These are phyloP conservation scores for Pseudogymnoascus sp. DNA, from an alignment of 2,329 filamentous ascomycete genomes.

Conservation along the genomic window DNA sequence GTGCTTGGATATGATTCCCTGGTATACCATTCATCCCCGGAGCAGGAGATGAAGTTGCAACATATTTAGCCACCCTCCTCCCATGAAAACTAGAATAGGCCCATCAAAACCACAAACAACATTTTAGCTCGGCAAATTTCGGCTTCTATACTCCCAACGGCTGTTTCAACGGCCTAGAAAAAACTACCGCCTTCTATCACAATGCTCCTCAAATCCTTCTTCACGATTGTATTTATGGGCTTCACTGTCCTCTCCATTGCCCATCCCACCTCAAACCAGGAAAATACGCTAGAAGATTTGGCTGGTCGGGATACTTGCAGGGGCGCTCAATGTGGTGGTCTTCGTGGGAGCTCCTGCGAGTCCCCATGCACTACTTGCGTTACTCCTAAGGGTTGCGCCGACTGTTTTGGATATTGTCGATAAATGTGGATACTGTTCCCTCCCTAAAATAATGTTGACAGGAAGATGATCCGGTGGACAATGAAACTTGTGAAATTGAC, in stretches of 20 bases:
- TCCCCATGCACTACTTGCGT: neutral
- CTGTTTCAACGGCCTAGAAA: neutral
- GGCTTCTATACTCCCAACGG: neutral
- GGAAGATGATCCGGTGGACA: neutral
- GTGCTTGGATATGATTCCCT: neutral
- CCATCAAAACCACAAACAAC: neutral
- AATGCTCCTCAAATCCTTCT: neutral
- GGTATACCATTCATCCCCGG: neutral
- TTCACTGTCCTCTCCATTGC: neutral
- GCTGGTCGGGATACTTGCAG: neutral
- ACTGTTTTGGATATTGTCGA: neutral
- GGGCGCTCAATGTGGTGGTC: neutral
- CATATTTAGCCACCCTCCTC: neutral
- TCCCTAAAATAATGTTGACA: neutral
- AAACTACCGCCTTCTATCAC: neutral
- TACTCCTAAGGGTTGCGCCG: neutral
- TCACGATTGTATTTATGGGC: neutral
- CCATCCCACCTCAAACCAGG: neutral
- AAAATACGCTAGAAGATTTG: neutral
- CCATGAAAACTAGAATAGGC: neutral
- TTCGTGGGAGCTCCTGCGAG: neutral
- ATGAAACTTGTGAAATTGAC: too few relatives aligned
- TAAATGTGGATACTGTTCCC: neutral
- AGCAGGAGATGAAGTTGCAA: neutral
- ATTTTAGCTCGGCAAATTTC: neutral